phyloP scores from a whole-genome alignment of 2,329 filamentous ascomycete species.

The Trichoderma pleuroti region DNA sequence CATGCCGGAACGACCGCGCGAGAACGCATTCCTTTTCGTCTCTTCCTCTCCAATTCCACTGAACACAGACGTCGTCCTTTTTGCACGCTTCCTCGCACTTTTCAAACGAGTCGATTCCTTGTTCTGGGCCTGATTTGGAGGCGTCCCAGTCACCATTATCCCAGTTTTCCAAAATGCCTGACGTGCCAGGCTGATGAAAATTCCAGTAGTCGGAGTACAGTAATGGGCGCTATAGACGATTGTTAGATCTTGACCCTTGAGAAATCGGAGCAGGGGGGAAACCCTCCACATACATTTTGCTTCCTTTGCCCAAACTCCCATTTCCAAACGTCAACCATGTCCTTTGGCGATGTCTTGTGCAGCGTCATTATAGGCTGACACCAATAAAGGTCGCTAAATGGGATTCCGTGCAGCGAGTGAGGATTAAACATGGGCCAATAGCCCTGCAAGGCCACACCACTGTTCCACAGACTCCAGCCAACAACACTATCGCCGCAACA shows the following conservation, averaged over 20 bases:
- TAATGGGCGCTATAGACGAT: constrained; percentile 30
- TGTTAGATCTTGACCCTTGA: background rate
- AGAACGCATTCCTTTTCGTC: constrained; percentile 31
- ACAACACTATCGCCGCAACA: constrained; percentile 53
- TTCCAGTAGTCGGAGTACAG: constrained; percentile 38
- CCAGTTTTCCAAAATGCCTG: constrained; percentile 27
- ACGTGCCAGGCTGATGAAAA: constrained; percentile 34
- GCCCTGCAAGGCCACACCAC: constrained; percentile 43
- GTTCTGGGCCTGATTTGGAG: constrained; percentile 27
- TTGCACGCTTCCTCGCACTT: constrained; percentile 30
- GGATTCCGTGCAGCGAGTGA: constrained; percentile 49
- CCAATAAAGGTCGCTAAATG: constrained; percentile 46
- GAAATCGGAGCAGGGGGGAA: background rate
- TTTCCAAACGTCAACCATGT: constrained; percentile 48
- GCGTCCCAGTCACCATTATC: constrained; percentile 34
- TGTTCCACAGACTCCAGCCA: constrained; percentile 44
- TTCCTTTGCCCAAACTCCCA: constrained; percentile 39
- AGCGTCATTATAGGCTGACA: constrained; percentile 49
- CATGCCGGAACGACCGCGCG: constrained; percentile 30
- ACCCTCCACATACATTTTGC: constrained; percentile 27
- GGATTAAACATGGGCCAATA: constrained; percentile 49
- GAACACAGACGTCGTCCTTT: constrained; percentile 27
- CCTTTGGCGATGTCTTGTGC: constrained; percentile 45
- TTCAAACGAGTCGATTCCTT: constrained; percentile 27
- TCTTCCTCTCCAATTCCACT: constrained; percentile 33